Base-by-base conservation (phyloP, 768 basidiomycete species). In the Russula earlei region DNA sequence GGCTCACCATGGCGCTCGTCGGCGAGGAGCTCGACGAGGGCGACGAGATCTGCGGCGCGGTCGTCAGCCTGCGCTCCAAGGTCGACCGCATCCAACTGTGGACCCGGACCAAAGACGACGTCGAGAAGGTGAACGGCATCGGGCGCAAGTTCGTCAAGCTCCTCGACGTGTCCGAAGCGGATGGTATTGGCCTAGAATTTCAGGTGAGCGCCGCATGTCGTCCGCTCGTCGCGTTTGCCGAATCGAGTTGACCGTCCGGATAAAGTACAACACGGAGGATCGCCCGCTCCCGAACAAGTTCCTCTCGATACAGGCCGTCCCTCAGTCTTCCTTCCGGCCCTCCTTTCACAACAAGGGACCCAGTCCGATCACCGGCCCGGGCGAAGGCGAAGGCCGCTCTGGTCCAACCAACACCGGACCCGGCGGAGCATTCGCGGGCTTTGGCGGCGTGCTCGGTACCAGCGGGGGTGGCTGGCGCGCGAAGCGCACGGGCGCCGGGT, bases 31-130 rank as follows among this genome's bases (percentile, higher is more conserved):
- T 79, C 44, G 77, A 80, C 64, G 83, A 87, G 66, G 75, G 87
- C 51, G 92, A 82, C 66, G 77, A 81, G 61, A 86, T 93, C 54
- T 90, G 86, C 60, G 87, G 87, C 40, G 86, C 87, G 0, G 93
- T 95, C 17, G 91, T 94, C 46, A 91, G 88, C 62, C 71, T 91
- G 68, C 75, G 90, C 63, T 84, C 82, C 61, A 92, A 91, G 70
- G 83, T 91, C 50, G 90, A 95, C 66, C 75, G 93, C 49, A 90
- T 96, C 52, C 93, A 96, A 68, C 71, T 97, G 34, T 97, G 93
- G 93, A 87, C 85, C 42, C 74, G 93, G 57, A 77, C 75, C 62
- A 89, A 89, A 71, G 88, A 91, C 41, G 89, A 95, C 61, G 83
- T 91, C 1, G 87, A 91, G 67, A 79, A 77, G 68, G 70, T 95